These are phyloP conservation scores for Podila horticola DNA, from an alignment of 192 early-diverging fungal species.

Conservation along the genomic window DNA sequence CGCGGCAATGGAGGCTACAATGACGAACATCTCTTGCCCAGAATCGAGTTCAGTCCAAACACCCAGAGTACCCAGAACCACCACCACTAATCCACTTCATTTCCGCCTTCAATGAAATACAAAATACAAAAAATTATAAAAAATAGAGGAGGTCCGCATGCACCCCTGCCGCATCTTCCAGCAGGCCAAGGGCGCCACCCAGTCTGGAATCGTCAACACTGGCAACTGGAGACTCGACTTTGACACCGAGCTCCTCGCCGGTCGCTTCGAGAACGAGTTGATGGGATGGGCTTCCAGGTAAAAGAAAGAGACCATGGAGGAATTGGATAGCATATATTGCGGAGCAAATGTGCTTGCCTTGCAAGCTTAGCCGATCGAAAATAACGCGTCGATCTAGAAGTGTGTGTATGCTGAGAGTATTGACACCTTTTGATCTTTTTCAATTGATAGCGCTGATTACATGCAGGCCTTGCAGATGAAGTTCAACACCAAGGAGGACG, in stretches of 20 bases:
- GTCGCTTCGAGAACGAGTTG: slow-evolving; percentile 92
- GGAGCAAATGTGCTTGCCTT: too few species aligned
- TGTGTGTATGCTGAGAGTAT: too few species aligned
- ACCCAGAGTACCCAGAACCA: too few species aligned
- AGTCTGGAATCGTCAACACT: slow-evolving; percentile 81
- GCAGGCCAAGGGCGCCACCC: slow-evolving; percentile 86
- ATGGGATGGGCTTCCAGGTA: slow-evolving; percentile 94
- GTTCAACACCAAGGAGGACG: slow-evolving; percentile 88
- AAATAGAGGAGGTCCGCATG: slow-evolving; percentile 65
- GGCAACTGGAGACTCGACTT: slow-evolving; percentile 93
- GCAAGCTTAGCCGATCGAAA: too few species aligned
- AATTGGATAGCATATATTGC: too few species aligned
- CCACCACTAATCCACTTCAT: too few species aligned
- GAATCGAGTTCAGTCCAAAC: too few species aligned
- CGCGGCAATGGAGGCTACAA: too few species aligned
- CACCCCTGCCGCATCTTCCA: slow-evolving; percentile 88
- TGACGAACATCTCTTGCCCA: too few species aligned
- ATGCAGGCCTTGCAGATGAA: slow-evolving; percentile 85
- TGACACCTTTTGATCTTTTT: not conserved
- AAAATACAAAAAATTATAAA: too few species aligned
- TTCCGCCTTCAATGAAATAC: not conserved
- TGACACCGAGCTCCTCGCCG: slow-evolving; percentile 78
- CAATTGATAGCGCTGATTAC: slow-evolving; percentile 75
- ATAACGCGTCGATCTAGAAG: not conserved
- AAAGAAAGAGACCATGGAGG: not conserved